phyloP scores from a whole-genome alignment of 2,329 filamentous ascomycete species.

The Domatiomyces catenatus region DNA sequence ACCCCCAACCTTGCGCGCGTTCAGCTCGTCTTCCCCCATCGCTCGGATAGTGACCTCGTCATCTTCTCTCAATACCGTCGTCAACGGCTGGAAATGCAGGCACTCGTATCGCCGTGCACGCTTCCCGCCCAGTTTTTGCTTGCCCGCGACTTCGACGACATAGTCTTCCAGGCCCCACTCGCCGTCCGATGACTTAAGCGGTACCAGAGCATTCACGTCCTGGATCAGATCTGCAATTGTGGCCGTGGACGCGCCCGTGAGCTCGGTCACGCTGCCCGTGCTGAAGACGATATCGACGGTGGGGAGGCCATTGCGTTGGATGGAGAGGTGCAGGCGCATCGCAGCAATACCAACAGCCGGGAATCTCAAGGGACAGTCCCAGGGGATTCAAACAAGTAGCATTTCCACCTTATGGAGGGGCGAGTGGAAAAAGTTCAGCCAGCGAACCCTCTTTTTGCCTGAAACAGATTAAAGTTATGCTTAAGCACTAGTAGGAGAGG shows the following conservation, averaged over 20 bases:
- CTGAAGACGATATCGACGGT: constrained; percentile 59
- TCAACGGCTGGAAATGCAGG: constrained; percentile 64
- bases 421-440: neutral
- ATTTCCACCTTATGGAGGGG: neutral
- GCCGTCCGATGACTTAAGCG: constrained; percentile 53
- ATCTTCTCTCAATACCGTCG: constrained; percentile 58
- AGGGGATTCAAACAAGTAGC: neutral
- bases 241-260: constrained; percentile 34
- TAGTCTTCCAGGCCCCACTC: constrained; percentile 87
- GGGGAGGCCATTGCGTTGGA: constrained; percentile 60
- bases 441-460: neutral
- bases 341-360: neutral
- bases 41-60: constrained; percentile 77
- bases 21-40: constrained; percentile 58
- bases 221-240: constrained; percentile 65
- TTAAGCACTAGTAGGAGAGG: neutral
- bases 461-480: neutral
- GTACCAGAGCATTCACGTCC: constrained; percentile 63
- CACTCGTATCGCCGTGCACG: constrained; percentile 54
- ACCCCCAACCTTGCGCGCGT: constrained; percentile 56
- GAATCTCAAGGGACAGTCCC: neutral
- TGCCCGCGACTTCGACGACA: constrained; percentile 54
- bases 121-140: constrained; percentile 1
- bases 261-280: constrained; percentile 31
- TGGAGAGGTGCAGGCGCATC: constrained; percentile 59